phyloP scores from a whole-genome alignment of 2,329 filamentous ascomycete species.

The Didymella glomerata region DNA sequence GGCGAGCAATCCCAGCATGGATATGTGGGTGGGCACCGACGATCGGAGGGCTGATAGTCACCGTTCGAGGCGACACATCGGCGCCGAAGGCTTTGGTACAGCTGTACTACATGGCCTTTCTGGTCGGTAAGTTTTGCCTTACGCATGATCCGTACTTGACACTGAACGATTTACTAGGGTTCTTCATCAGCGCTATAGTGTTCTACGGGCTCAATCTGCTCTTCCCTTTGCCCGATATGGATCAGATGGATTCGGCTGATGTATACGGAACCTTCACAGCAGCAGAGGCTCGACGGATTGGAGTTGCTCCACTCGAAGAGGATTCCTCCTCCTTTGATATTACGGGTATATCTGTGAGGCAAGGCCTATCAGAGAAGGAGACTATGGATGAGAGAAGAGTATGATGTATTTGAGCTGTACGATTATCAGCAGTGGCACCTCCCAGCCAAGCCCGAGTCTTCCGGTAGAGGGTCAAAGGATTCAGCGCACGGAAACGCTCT shows the following conservation, averaged over 20 bases:
- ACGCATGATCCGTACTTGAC: neutral
- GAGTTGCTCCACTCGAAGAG: constrained; percentile 46
- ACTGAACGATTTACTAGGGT: constrained; percentile 41
- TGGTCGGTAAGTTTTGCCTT: constrained; percentile 49
- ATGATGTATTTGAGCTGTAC: constrained; percentile 1
- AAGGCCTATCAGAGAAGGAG: neutral
- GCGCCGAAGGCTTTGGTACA: constrained; percentile 53
- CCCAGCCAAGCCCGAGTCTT: neutral
- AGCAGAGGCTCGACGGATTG: constrained; percentile 54
- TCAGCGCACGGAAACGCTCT: neutral
- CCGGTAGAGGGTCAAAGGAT: neutral
- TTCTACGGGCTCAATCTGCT: constrained; percentile 50
- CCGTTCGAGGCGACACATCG: constrained; percentile 42
- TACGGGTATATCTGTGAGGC: constrained; percentile 3
- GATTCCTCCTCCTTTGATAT: constrained; percentile 8
- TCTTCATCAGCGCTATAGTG: constrained; percentile 50
- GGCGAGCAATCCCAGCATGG: constrained; percentile 56
- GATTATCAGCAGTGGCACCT: neutral
- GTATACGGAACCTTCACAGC: constrained; percentile 57
- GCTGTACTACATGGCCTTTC: constrained; percentile 59
- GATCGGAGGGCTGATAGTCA: constrained; percentile 54
- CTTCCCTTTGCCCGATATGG: constrained; percentile 53
- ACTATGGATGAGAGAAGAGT: constrained; percentile 12
- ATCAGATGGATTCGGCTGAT: constrained; percentile 56
- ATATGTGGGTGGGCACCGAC: constrained; percentile 56